Percentiles rank a stretch among this genome's conserved stretches.
phyloP scores from a whole-genome alignment of 108 stramenopile species.

The Aurantiochytrium sp. region DNA sequence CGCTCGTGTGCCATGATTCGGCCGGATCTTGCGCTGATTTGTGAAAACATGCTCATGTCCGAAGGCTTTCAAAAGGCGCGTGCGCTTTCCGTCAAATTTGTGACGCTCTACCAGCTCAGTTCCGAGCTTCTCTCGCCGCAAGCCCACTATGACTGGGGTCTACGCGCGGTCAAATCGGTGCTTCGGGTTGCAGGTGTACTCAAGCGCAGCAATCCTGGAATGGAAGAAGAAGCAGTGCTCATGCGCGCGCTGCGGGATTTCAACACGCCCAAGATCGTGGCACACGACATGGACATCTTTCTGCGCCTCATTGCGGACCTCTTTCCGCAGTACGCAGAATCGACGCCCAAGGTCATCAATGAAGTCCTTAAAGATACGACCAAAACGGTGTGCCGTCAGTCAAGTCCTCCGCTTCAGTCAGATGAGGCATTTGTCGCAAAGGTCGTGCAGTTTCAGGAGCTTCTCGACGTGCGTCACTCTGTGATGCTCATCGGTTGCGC shows the following conservation, averaged over 20 bases:
- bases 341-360: constrained; percentile 68
- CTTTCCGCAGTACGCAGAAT: constrained; percentile 41
- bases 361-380: constrained; percentile 61
- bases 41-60: constrained; percentile 87
- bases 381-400: constrained; percentile 32
- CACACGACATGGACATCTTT: constrained; percentile 76
- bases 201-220: constrained; percentile 74
- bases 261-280: constrained; percentile 81
- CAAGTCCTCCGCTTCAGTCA: constrained; percentile 37
- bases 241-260: constrained; percentile 85
- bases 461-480: constrained; percentile 77
- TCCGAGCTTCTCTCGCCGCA: constrained; percentile 70
- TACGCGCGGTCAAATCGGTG: constrained; percentile 79
- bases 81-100: constrained; percentile 75
- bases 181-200: constrained; percentile 75
- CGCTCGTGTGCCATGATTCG: constrained; percentile 86
- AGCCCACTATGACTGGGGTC: constrained; percentile 82
- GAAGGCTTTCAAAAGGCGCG: constrained; percentile 81
- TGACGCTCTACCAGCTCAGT: constrained; percentile 73
- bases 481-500: constrained; percentile 83
- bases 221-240: constrained; percentile 72
- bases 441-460: constrained; percentile 72
- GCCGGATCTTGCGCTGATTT: constrained; percentile 77
- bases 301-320: constrained; percentile 73
- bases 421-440: constrained; percentile 64